Conservation (phyloP, 805 yeast genomes). For the Vanderwaltozyma tropicalis region DNA sequence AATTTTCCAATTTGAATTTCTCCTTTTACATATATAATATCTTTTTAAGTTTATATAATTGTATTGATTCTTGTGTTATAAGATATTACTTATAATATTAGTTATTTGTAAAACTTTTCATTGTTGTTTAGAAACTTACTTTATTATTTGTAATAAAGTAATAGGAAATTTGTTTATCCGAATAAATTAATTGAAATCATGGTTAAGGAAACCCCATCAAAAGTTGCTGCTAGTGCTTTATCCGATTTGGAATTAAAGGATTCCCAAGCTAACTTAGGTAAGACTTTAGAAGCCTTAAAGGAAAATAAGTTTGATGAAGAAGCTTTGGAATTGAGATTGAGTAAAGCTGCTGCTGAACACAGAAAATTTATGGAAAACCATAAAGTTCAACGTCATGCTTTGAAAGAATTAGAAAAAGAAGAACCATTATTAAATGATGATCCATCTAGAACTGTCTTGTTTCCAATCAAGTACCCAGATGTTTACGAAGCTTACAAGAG, state of each 20-base stretch:
- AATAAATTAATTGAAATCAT: no score
- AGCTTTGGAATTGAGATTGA: conserved; percentile 18
- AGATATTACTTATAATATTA: no score
- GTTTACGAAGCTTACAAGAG: conserved; percentile 98
- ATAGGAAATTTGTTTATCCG: no score
- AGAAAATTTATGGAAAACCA: conserved; percentile 48
- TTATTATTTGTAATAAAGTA: no score
- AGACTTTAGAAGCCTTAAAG: conserved; percentile 35
- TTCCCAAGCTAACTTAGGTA: conserved; percentile 34
- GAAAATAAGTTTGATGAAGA: conserved; percentile 17
- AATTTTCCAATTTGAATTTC: no score
- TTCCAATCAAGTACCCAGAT: conserved; percentile 95
- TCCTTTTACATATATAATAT: no score
- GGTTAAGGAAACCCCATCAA: conserved; percentile 59
- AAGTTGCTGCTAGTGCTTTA: conserved; percentile 48
- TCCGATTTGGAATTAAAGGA: conserved; percentile 41
- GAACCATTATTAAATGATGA: conserved; percentile 86
- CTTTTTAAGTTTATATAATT: no score
- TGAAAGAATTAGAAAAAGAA: conserved; percentile 68
- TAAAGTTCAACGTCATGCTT: conserved; percentile 57
- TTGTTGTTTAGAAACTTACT: no score
- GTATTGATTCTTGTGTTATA: no score
- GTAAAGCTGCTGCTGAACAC: conserved; percentile 35
- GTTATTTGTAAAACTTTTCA: no score
- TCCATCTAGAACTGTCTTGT: conserved; percentile 78